A percentile compares a stretch with the other conserved stretches of the same genome.
Evolutionary conservation across 345 rosid genomes (phyloP).

Genomic region (Salix arbutifolia): DNA sequence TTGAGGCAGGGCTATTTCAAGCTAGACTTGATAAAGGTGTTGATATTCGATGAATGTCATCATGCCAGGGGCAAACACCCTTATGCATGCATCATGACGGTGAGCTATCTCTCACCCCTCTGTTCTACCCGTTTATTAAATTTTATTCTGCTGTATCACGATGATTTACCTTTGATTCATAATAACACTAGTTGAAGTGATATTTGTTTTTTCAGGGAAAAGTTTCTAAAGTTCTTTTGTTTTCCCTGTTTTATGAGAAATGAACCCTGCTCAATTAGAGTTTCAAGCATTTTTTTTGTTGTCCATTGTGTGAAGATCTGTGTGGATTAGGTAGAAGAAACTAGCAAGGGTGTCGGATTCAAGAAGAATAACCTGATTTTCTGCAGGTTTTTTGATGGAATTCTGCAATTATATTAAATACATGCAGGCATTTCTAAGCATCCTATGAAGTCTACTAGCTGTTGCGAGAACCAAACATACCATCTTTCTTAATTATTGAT

Average conservation of each 20-base stretch:
- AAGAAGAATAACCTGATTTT: background rate
- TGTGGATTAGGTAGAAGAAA: background rate
- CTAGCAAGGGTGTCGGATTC: background rate
- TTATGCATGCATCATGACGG: constrained; percentile 77
- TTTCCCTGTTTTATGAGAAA: background rate
- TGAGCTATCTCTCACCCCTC: constrained; percentile 33
- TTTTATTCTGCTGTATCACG: background rate
- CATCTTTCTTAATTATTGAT: background rate
- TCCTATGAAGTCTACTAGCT: background rate
- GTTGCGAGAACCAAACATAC: background rate
- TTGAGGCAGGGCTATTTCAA: constrained; percentile 63
- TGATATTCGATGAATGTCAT: constrained; percentile 92
- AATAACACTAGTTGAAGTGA: background rate
- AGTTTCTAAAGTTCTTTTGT: too few relatives aligned
- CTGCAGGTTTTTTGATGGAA: background rate
- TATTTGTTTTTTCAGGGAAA: background rate
- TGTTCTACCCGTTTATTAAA: background rate
- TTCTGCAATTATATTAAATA: background rate
- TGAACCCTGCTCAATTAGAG: background rate
- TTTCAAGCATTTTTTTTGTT: background rate
- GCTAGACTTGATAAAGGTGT: constrained; percentile 58
- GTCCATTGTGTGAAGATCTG: background rate
- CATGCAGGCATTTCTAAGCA: background rate
- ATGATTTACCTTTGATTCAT: background rate
- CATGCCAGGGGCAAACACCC: constrained; percentile 68